Evolutionary conservation across 202 grass and related monocot species (phyloP).

Genomic region (Schoenoplectus tabernaemontani): DNA sequence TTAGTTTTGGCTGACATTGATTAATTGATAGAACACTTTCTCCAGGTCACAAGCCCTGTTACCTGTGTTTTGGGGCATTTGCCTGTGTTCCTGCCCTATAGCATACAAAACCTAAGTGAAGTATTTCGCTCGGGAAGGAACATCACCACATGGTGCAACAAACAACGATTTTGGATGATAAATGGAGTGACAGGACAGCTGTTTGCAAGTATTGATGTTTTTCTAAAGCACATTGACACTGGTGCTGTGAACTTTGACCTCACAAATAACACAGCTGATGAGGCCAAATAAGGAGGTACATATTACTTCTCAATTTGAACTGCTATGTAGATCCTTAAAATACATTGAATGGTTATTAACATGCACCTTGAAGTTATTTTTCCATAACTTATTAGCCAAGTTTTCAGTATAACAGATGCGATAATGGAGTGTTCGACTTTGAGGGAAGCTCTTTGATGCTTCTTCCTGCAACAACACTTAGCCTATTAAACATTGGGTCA

Average conservation of each 20-base stretch:
- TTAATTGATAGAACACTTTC: neutral
- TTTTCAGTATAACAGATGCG: constrained; percentile 15
- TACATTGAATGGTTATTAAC: neutral
- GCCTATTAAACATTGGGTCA: constrained; percentile 31
- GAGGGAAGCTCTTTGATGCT: constrained; percentile 34
- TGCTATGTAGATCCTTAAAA: neutral
- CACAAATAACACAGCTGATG: constrained; percentile 33
- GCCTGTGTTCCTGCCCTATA: constrained; percentile 24
- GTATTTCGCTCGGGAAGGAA: constrained; percentile 12
- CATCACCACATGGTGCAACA: constrained; percentile 34
- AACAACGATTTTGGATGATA: constrained; percentile 58
- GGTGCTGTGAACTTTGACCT: constrained; percentile 32
- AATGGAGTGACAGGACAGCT: constrained; percentile 44
- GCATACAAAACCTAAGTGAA: constrained; percentile 38
- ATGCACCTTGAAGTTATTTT: neutral
- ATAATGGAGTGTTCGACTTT: constrained; percentile 43
- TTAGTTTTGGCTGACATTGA: neutral
- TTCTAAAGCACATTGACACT: constrained; percentile 18
- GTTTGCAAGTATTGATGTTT: constrained; percentile 32
- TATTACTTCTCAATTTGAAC: neutral
- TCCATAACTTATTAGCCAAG: neutral
- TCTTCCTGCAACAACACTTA: constrained; percentile 51
- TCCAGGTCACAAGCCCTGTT: constrained; percentile 20
- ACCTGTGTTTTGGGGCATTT: constrained; percentile 35
- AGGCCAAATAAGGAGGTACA: constrained; percentile 20